Evolutionary conservation across 2,329 filamentous ascomycete species (phyloP), one percentile per base, ranked within the genome.

Genomic region (Colletotrichum sp.): DNA sequence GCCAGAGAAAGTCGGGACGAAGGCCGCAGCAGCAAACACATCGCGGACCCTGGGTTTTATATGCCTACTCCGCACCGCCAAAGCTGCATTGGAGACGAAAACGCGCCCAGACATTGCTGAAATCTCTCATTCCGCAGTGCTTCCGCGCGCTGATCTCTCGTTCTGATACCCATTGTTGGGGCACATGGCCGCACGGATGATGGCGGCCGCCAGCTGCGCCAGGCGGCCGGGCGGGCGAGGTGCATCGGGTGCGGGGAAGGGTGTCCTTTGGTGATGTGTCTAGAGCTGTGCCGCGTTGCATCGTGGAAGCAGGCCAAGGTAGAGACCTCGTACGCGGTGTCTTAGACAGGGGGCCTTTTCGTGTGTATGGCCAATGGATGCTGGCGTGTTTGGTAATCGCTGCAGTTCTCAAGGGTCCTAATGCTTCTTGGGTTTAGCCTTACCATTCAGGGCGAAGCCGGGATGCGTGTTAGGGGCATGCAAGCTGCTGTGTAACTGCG

Each of bases 181-280:
- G 49, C 44, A 59, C 64, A 68, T 68, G 57, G 55, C 32, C 24
- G 68, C 73, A 67, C 32, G 26, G 36, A 62, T 49, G 21, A 57
- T 16, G 39, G 30, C 36, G 30, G 36, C 44, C 44, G 62, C 36
- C n/a, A 30, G n/a, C 32, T 34, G 62, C 44, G 52, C 28, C 26
- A 36, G 28, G 49, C 68, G 60, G 36, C 18, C 52, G 12, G 49
- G 13, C 32, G 32, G 55, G 8, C 24, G 13, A 30, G 24, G 67
- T 68, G 63, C 52, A 52, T 72, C 65, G 57, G 71, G 52, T 72
- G 69, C 30, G 63, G 72, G 39, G 62, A 67, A 70, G 71, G 30
- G 12, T 16, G 34, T 8, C 16, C 39, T 21, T 44, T 18, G 44
- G 66, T n/a, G 15, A 57, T 24, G 68, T 26, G n/a, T 52, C n/a